Evolutionary conservation across 2,329 filamentous ascomycete genomes (phyloP), one percentile per base, ranked within the genome.

Genomic region (Epicoccum sorghinum): DNA sequence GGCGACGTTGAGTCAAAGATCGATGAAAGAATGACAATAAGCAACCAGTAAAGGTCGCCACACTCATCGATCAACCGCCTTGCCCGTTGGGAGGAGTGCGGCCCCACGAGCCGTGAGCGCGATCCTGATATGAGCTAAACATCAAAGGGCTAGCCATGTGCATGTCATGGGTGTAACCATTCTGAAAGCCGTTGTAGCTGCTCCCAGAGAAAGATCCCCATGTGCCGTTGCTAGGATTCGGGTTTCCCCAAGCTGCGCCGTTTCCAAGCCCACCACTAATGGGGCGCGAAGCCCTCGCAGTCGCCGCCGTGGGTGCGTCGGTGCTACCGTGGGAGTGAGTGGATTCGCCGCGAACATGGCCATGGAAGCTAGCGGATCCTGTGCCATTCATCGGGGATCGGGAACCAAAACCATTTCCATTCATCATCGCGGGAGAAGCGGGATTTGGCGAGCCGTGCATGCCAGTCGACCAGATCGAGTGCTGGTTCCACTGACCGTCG

Each of bases 311-410:
- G 8, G 55, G 52, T 27, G 41, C 57, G 7, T 71, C 69, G 9
- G 61, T 59, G 49, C 76, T 78, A 52, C 74, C 70, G 43, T 75
- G 63, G 37, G 77, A 79, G 60, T 70, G 75, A 13, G 68, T 67
- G 49, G 78, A 80, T 45, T 74, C 74, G n/a, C 74, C 73, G 37
- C 78, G 77, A 13, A 75, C 74, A 59, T 80, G 77, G 3, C 72
- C 69, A 35, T 72, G 65, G 22, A 73, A 63, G 24, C 64, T 59
- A 40, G 71, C 59, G 5, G 68, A 63, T 12, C 68, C 68, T 23
- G 70, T 57, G 12, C 70, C 71, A 35, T 55, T 67, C 39, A 70
- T 61, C 1, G 75, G 72, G 29, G 76, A 73, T 18, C 68, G 61
- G 7, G 64, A 10, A 13, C 68, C 64, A 12, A 52, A 59, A 7